Evolutionary conservation across 2,329 filamentous ascomycete species (phyloP).

Genomic region (Raffaelea ambrosiae): DNA sequence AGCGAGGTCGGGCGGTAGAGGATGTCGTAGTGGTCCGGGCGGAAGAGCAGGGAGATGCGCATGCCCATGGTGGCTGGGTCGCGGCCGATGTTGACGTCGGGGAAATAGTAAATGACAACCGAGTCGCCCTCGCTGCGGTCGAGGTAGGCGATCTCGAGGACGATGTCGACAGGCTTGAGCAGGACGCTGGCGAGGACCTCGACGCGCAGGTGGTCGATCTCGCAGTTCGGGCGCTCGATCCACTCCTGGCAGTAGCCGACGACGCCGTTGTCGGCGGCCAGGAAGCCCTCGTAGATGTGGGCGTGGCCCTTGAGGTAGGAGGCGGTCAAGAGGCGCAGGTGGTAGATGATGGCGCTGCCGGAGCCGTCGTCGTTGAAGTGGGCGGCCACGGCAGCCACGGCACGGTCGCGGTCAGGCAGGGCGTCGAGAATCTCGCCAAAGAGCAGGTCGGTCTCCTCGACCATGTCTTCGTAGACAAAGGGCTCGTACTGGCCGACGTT

Average conservation of each 20-base stretch:
- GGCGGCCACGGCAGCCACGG: conserved; percentile 45
- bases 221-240: conserved; percentile 67
- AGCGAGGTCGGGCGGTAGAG: conserved; percentile 47
- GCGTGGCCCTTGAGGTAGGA: conserved; percentile 74
- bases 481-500: conserved; percentile 62
- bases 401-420: conserved; percentile 50
- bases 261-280: conserved; percentile 50
- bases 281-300: conserved; percentile 62
- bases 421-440: conserved; percentile 54
- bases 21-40: conserved; percentile 86
- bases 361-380: conserved; percentile 65
- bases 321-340: conserved; percentile 72
- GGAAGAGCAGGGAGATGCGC: conserved; percentile 53
- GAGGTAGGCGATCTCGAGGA: conserved; percentile 83
- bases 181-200: conserved; percentile 69
- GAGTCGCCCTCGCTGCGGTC: conserved; percentile 73
- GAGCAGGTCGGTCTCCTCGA: conserved; percentile 62
- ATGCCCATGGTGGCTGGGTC: conserved; percentile 34
- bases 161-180: conserved; percentile 68
- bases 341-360: conserved; percentile 75
- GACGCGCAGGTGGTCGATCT: conserved; percentile 88
- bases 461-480: conserved; percentile 74
- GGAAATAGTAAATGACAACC: conserved; percentile 64
- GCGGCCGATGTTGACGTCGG: conserved; percentile 40
- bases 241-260: conserved; percentile 60